phyloP scores from a whole-genome alignment of 495 filamentous ascomycete species.

The Cryomyces antarcticus region DNA sequence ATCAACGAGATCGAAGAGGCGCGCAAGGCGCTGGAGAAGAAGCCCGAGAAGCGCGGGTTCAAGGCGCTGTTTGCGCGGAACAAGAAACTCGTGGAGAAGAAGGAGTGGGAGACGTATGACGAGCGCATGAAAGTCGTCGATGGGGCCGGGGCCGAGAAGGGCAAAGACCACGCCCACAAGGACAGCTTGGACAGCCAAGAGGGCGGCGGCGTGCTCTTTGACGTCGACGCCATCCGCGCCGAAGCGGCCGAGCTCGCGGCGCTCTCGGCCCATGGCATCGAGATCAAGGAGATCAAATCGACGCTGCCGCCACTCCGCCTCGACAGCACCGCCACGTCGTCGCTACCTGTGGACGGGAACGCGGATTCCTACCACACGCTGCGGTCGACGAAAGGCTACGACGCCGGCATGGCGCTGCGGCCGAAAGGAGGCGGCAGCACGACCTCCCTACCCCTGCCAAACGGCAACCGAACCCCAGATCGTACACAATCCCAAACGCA shows the following conservation, averaged over 20 bases:
- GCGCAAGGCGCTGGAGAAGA: slow-evolving; percentile 59
- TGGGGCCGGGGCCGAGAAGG: background rate
- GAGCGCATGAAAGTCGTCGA: slow-evolving; percentile 20
- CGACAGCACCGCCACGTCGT: slow-evolving; percentile 20
- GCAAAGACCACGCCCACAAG: slow-evolving; percentile 22
- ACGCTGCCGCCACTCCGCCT: slow-evolving; percentile 81
- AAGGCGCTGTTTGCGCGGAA: slow-evolving; percentile 47
- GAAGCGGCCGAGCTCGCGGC: slow-evolving; percentile 49
- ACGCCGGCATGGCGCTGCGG: slow-evolving; percentile 6
- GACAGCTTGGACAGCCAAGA: slow-evolving; percentile 9
- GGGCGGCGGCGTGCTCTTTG: slow-evolving; percentile 55
- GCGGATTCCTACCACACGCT: slow-evolving; percentile 20
- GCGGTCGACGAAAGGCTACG: slow-evolving; percentile 30
- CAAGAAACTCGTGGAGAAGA: slow-evolving; percentile 48
- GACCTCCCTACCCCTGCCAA: background rate
- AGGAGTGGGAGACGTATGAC: slow-evolving; percentile 92
- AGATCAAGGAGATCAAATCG: slow-evolving; percentile 66
- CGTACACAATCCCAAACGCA: background rate
- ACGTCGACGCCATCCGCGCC: slow-evolving; percentile 77
- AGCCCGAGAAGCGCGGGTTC: slow-evolving; percentile 51
- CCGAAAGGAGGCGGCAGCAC: background rate
- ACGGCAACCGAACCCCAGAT: background rate
- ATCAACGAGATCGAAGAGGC: slow-evolving; percentile 95
- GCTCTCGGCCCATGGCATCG: slow-evolving; percentile 37
- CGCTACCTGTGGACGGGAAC: slow-evolving; percentile 4